Evolutionary conservation across 2,329 filamentous ascomycete species (phyloP).

Genomic region (Clonostachys byssicola): DNA sequence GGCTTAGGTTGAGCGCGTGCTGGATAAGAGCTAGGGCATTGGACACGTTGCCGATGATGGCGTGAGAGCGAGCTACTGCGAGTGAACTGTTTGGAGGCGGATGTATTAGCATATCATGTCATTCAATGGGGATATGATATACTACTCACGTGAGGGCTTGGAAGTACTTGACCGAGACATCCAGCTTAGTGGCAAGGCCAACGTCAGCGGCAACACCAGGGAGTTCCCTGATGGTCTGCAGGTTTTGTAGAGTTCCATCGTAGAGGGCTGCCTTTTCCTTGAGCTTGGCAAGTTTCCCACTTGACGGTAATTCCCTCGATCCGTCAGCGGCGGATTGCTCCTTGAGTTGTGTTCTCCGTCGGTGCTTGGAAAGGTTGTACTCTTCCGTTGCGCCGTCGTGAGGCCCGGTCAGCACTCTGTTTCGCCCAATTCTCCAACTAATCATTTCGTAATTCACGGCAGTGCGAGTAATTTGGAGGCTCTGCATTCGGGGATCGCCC

Average conservation of each 20-base stretch:
- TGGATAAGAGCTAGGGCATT: constrained; percentile 85
- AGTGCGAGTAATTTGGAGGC: constrained; percentile 85
- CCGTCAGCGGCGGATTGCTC: constrained; percentile 28
- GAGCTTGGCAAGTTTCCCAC: constrained; percentile 73
- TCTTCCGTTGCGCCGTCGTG: constrained; percentile 68
- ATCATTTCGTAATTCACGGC: constrained; percentile 93
- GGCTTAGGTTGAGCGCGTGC: constrained; percentile 61
- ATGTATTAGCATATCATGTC: constrained; percentile 4
- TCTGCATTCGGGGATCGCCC: constrained; percentile 84
- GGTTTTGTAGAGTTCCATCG: constrained; percentile 83
- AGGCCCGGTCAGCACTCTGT: constrained; percentile 80
- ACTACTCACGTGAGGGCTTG: constrained; percentile 74
- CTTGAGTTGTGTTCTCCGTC: constrained; percentile 45
- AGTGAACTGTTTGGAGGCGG: neutral
- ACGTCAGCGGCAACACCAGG: constrained; percentile 85
- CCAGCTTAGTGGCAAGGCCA: constrained; percentile 71
- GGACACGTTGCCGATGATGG: constrained; percentile 63
- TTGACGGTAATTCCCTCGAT: constrained; percentile 60
- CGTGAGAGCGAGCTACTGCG: constrained; percentile 74
- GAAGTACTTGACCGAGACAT: constrained; percentile 78
- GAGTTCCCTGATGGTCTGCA: constrained; percentile 85
- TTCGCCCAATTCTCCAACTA: constrained; percentile 90
- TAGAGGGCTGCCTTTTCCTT: constrained; percentile 88
- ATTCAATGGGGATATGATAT: neutral
- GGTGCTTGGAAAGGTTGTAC: constrained; percentile 31